Conservation (phyloP, 83 land plant species). For the Larix sibirica region DNA sequence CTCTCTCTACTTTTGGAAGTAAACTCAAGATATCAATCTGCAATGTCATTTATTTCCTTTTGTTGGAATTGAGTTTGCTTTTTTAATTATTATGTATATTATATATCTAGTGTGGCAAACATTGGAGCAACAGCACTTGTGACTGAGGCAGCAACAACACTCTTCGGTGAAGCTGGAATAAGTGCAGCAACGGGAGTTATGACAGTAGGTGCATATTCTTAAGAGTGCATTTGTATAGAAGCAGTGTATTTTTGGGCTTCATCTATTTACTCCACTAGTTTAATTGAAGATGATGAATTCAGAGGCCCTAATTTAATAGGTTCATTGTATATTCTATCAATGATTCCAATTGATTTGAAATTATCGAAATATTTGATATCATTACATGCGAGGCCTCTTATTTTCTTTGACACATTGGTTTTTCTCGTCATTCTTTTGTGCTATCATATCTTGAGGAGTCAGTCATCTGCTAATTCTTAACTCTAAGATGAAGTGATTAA, state of each 20-base stretch:
- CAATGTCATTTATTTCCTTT: background rate
- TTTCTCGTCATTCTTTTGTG: background rate
- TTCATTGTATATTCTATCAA: background rate
- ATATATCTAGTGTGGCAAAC: slow-evolving; percentile 72
- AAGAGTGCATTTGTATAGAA: background rate
- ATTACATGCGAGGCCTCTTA: background rate
- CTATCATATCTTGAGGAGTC: background rate
- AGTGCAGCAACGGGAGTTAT: slow-evolving; percentile 97
- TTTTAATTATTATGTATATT: slow-evolving; percentile 17
- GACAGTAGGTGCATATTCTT: slow-evolving; percentile 71
- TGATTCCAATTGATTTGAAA: background rate
- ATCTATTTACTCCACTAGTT: background rate
- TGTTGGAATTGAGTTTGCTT: slow-evolving; percentile 5
- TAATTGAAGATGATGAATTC: background rate
- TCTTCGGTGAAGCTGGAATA: slow-evolving; percentile 98
- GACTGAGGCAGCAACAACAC: slow-evolving; percentile 91
- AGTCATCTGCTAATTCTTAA: background rate
- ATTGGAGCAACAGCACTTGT: slow-evolving; percentile 97
- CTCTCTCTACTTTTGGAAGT: background rate
- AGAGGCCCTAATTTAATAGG: background rate
- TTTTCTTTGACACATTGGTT: background rate
- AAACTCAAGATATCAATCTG: background rate
- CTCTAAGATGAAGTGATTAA: too few species aligned
- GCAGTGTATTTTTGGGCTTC: background rate
- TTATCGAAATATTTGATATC: background rate